Evolutionary conservation across 1,284 basidiomycete genomes (phyloP).

Genomic region (Singerocomus inundabilis): DNA sequence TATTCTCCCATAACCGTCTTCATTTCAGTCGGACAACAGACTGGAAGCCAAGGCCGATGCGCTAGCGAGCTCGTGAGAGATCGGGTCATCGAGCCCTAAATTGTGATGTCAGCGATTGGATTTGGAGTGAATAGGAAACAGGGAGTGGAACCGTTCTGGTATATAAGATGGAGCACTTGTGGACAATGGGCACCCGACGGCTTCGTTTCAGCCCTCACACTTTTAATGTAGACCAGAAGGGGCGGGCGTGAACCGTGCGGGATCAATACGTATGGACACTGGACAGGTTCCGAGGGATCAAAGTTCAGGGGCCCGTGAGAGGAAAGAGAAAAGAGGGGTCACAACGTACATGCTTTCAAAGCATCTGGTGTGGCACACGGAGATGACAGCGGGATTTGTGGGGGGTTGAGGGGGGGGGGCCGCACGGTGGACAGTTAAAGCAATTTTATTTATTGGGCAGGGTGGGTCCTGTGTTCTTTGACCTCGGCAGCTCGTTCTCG

Average conservation of each 20-base stretch:
- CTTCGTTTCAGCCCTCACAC: constrained; percentile 64
- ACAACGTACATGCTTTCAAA: constrained; percentile 41
- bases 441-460: constrained; percentile 49
- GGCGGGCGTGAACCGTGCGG: constrained; percentile 50
- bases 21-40: constrained; percentile 44
- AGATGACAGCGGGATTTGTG: constrained; percentile 1
- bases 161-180: constrained; percentile 51
- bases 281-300: constrained; percentile 50
- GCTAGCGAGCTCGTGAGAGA: constrained; percentile 26
- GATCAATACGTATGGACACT: constrained; percentile 52
- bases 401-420: constrained; percentile 4
- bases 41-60: constrained; percentile 2
- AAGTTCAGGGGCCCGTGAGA: constrained; percentile 3
- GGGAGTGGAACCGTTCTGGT: constrained; percentile 43
- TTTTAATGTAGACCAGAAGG: constrained; percentile 52
- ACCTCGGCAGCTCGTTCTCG: constrained; percentile 40
- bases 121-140: constrained; percentile 64
- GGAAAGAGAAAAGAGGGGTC: constrained; percentile 1
- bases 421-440: constrained; percentile 39
- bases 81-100: constrained; percentile 49
- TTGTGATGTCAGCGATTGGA: constrained; percentile 48
- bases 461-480: constrained; percentile 36
- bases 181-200: constrained; percentile 65
- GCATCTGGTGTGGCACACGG: constrained; percentile 31
- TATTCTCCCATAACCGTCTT: constrained; percentile 50